Evolutionary conservation across 1,139 yeast species (phyloP), one percentile per base, ranked within the genome.

Genomic region (Pichia sp.): DNA sequence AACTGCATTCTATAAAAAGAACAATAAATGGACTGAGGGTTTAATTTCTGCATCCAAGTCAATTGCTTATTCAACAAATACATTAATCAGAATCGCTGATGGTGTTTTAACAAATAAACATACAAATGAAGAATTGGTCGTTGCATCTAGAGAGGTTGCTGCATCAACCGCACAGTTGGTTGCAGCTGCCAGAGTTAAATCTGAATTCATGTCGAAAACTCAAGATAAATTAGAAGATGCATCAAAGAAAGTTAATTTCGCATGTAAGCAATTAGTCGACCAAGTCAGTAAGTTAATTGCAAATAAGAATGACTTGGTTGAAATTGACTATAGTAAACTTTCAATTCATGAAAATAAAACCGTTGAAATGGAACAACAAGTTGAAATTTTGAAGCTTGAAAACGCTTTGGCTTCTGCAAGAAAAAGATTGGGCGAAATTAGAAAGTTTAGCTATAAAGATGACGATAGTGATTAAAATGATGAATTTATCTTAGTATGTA

Each of bases 11-110:
- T 89, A 89, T 68, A 86, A 84, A 64, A 87, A 86, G 67, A 87
- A 89, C 64, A 88, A 82, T 63, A 76, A 95, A 60, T 88, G 97
- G 97, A 87, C 96, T 0, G 96, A 89, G 66, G 97, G 97, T 35
- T 78, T 88, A 49, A 82, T 89, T 39, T 85, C 95, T 54, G 96
- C 96, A 15, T 88, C 96, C 2, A 84, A 85, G 59, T 85, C 94
- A 0, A 95, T 89, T 43, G 96, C 95, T 4, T 82, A 81, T 3
- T 80, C 96, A 0, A 88, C 96, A 3, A 85, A 83, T 58, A 72
- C 84, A 29, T 74, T 88, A 57, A 88, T 88, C 51, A 80, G 80
- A 55, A 85, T 89, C 25, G 95, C 96, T 0, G 95, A 88, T 67
- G 95, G 95, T 22, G 89, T 87, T 18, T 71, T 88, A 43, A 73